Conservation (phyloP, 108 stramenopile genomes). For the Heterococcus sp. region DNA sequence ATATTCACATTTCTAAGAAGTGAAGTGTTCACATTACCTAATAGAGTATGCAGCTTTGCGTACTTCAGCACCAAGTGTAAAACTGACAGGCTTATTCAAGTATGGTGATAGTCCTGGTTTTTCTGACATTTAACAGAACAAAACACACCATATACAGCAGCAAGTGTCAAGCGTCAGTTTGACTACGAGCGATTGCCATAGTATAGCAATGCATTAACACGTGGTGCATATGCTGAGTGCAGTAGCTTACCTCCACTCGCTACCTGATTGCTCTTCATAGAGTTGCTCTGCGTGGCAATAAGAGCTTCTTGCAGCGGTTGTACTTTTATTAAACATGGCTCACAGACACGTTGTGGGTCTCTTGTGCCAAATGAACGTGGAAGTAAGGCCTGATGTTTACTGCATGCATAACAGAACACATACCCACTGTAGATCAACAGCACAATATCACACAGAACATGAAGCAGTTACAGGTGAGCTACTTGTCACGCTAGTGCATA, state of each 20-base stretch:
- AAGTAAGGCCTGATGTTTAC: constrained; percentile 28
- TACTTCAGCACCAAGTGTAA: constrained; percentile 57
- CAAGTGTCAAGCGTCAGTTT: too few species aligned
- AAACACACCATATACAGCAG: not conserved
- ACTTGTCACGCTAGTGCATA: not conserved
- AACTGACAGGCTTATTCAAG: constrained; percentile 47
- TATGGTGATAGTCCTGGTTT: constrained; percentile 21
- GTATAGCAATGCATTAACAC: not conserved
- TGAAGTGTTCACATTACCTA: constrained; percentile 48
- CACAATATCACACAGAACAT: not conserved
- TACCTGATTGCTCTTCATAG: constrained; percentile 26
- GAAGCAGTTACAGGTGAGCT: not conserved
- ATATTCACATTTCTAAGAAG: too few species aligned
- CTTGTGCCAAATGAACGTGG: constrained; percentile 45
- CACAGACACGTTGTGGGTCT: constrained; percentile 46
- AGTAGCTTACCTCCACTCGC: constrained; percentile 2
- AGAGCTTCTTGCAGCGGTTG: constrained; percentile 41
- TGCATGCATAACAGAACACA: constrained; percentile 46
- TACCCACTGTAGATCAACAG: not conserved
- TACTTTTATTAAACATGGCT: constrained; percentile 38
- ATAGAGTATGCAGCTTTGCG: constrained; percentile 57
- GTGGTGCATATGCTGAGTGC: not conserved
- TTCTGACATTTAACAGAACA: not conserved
- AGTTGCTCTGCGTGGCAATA: constrained; percentile 25
- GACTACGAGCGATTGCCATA: too few species aligned